Evolutionary conservation across 2,329 filamentous ascomycete genomes (phyloP).

Genomic region (Diaporthe eres): DNA sequence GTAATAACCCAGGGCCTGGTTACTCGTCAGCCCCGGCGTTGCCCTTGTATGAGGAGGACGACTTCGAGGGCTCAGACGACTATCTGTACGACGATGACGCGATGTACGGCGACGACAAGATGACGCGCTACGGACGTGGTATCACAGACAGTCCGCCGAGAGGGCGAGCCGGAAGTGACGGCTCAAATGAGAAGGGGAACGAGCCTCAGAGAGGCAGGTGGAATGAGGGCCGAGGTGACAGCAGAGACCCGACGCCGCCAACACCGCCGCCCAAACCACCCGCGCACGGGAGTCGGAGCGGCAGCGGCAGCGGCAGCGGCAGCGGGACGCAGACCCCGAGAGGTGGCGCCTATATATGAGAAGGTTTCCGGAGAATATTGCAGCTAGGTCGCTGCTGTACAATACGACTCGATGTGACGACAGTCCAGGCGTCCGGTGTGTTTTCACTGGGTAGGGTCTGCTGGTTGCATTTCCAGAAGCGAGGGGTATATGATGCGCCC

Average conservation of each 20-base stretch:
- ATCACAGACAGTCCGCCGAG: conserved; percentile 56
- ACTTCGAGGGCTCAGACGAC: conserved; percentile 47
- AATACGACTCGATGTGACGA: conserved; percentile 6
- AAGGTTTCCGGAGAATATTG: background rate
- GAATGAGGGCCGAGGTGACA: conserved; percentile 45
- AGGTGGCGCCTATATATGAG: conserved; percentile 19
- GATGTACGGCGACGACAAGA: conserved; percentile 50
- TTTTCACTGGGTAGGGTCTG: background rate
- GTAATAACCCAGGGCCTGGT: conserved; percentile 64
- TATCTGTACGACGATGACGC: conserved; percentile 48
- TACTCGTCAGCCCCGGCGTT: conserved; percentile 50
- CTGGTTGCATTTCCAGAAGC: conserved; percentile 17
- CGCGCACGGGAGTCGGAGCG: conserved; percentile 22
- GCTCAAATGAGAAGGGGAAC: conserved; percentile 45
- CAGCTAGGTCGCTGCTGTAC: conserved; percentile 17
- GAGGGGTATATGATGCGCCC: background rate
- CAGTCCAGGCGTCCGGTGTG: conserved; percentile 15
- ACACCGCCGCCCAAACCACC: conserved; percentile 38
- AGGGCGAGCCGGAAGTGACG: conserved; percentile 42
- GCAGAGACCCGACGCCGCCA: conserved; percentile 34
- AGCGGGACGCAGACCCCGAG: conserved; percentile 26
- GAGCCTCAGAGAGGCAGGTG: conserved; percentile 48
- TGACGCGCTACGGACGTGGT: conserved; percentile 56
- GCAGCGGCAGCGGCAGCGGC: conserved; percentile 17
- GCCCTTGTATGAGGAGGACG: conserved; percentile 54